phyloP scores from a whole-genome alignment of 495 filamentous ascomycete species.

The Aspergillus egyptiacus region DNA sequence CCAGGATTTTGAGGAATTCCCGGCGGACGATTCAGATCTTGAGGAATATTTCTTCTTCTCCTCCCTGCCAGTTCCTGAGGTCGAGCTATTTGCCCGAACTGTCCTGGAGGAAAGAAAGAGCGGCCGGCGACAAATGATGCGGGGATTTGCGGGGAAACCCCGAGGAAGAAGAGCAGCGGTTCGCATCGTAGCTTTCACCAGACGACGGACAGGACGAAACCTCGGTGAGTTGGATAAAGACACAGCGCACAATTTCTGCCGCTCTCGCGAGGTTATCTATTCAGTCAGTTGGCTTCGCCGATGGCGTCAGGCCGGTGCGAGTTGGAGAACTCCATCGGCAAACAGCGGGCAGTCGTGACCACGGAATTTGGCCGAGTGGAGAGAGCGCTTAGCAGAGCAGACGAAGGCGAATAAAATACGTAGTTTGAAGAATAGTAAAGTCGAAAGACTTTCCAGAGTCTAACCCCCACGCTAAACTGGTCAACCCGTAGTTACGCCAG shows the following conservation, averaged over 20 bases:
- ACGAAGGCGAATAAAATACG: background rate
- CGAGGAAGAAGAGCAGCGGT: slow-evolving; percentile 19
- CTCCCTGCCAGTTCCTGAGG: slow-evolving; percentile 4
- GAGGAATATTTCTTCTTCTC: slow-evolving; percentile 10
- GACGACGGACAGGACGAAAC: background rate
- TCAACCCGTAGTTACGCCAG: too few species aligned
- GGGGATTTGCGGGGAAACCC: slow-evolving; percentile 27
- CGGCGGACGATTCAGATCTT: slow-evolving; percentile 15
- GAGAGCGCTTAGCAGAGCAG: too few species aligned
- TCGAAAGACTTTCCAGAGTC: background rate
- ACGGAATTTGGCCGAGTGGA: slow-evolving; percentile 32
- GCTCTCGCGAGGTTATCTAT: background rate
- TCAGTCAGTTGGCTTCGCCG: background rate
- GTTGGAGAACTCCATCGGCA: slow-evolving; percentile 16
- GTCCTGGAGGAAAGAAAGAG: slow-evolving; percentile 7
- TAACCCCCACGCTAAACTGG: background rate
- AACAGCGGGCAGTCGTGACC: slow-evolving; percentile 8
- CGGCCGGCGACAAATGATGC: slow-evolving; percentile 22
- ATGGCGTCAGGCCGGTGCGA: background rate
- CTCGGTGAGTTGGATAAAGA: background rate
- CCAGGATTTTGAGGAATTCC: slow-evolving; percentile 24
- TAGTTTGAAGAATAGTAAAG: background rate
- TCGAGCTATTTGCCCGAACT: slow-evolving; percentile 22
- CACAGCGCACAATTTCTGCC: background rate
- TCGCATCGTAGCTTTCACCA: slow-evolving; percentile 23